A percentile compares a stretch with the other conserved stretches of the same genome.
phyloP scores from a whole-genome alignment of 1,139 yeast genomes.

The Cylindricascospora bacillispora region DNA sequence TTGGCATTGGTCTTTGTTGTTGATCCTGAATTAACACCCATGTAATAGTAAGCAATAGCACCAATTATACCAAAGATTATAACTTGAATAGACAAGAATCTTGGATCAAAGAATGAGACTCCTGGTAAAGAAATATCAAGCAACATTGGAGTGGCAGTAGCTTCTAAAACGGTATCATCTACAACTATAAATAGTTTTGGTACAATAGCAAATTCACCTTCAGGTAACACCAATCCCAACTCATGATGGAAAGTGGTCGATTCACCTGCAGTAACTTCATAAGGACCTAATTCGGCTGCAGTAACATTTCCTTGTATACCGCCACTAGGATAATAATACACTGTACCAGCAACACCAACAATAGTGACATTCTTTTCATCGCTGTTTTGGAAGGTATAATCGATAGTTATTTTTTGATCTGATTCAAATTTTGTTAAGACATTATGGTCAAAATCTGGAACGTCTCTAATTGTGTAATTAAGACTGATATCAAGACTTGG shows the following conservation, averaged over 20 bases:
- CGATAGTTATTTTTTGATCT: conserved; percentile 41
- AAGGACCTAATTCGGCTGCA: conserved; percentile 52
- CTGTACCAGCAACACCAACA: conserved; percentile 65
- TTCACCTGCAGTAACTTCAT: conserved; percentile 39
- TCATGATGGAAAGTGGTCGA: conserved; percentile 39
- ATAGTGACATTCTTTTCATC: conserved; percentile 44
- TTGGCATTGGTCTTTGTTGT: conserved; percentile 12
- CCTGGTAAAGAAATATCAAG: conserved; percentile 51
- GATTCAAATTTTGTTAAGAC: conserved; percentile 28
- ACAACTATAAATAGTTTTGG: conserved; percentile 48
- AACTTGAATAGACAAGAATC: conserved; percentile 50
- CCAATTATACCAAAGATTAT: conserved; percentile 40
- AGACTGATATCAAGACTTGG: too few species aligned
- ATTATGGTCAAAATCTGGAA: background rate
- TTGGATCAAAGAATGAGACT: conserved; percentile 61
- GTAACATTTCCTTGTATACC: conserved; percentile 42
- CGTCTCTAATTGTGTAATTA: too few species aligned
- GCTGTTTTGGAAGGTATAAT: conserved; percentile 41
- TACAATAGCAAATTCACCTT: conserved; percentile 46
- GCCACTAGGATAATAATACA: conserved; percentile 40
- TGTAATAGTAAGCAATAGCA: conserved; percentile 39
- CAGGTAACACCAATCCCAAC: conserved; percentile 42
- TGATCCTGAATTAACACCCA: conserved; percentile 27
- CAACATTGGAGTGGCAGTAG: conserved; percentile 48
- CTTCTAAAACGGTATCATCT: conserved; percentile 40